These are phyloP conservation scores for Lepiota brunneoincarnata DNA, from an alignment of 768 basidiomycete genomes.

Conservation along the genomic window DNA sequence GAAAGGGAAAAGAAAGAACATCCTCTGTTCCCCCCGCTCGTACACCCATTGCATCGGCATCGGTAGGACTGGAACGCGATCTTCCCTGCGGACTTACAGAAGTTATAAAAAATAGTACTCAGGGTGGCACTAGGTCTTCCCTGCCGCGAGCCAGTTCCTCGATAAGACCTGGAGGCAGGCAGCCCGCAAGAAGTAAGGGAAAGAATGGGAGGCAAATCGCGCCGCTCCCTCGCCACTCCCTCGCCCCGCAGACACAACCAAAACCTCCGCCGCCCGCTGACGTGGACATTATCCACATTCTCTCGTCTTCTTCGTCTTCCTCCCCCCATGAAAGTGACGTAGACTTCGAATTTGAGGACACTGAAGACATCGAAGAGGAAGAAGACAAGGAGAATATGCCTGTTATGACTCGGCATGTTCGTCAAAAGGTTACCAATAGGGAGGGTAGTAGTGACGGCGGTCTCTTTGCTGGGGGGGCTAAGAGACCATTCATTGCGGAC, in stretches of 20 bases:
- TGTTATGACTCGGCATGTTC: conserved; percentile 47
- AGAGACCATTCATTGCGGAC: conserved; percentile 19
- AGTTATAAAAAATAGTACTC: too few relatives aligned
- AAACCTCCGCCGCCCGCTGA: neutral
- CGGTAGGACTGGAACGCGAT: conserved; percentile 1
- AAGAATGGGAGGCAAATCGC: neutral
- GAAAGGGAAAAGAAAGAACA: conserved; percentile 3
- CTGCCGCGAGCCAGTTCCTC: neutral
- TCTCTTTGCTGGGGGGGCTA: conserved; percentile 12
- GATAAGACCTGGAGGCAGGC: neutral
- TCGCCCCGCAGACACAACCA: neutral
- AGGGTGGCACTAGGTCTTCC: neutral
- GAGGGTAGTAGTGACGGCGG: neutral
- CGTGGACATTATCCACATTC: neutral
- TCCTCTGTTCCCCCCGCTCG: neutral
- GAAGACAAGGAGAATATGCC: conserved; percentile 66
- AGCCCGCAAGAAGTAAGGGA: neutral
- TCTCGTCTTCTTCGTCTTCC: neutral
- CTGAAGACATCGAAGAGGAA: conserved; percentile 29
- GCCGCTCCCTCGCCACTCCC: conserved; percentile 3
- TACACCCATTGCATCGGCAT: neutral
- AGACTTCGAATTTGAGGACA: conserved; percentile 14
- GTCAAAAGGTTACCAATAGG: conserved; percentile 28
- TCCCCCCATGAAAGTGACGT: conserved; percentile 14
- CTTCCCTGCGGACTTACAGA: conserved; percentile 24